These are phyloP conservation scores for Neofusicoccum parvum DNA, from an alignment of 2,329 filamentous ascomycete species.

Conservation along the genomic window DNA sequence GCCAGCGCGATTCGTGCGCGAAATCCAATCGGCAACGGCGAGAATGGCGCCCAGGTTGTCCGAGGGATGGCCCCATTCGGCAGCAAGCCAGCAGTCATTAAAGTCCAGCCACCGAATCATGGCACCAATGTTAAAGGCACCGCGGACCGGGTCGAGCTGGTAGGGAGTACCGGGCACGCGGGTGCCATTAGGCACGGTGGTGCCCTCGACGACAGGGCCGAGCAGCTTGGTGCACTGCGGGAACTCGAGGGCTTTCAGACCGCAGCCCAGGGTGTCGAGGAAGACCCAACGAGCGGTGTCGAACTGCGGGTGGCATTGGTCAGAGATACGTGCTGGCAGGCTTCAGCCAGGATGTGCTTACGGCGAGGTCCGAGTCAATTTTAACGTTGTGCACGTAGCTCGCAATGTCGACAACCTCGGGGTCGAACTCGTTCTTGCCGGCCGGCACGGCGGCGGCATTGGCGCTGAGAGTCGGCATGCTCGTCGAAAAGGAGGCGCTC, in stretches of 20 bases:
- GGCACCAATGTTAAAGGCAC: conserved; percentile 97
- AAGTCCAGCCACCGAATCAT: conserved; percentile 99
- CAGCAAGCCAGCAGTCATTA: conserved; percentile 99
- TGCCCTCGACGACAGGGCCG: conserved; percentile 87
- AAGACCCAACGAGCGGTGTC: conserved; percentile 97
- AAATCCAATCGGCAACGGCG: conserved; percentile 95
- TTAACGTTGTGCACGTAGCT: conserved; percentile 91
- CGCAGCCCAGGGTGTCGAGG: conserved; percentile 94
- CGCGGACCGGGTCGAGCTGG: conserved; percentile 92
- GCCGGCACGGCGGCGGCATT: conserved; percentile 25
- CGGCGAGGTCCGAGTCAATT: conserved; percentile 88
- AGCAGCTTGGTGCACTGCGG: conserved; percentile 95
- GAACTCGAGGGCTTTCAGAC: conserved; percentile 92
- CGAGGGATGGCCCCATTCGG: conserved; percentile 98
- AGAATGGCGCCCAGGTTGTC: conserved; percentile 98
- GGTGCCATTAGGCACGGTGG: conserved; percentile 86
- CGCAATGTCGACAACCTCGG: conserved; percentile 93
- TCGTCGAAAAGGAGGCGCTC: conserved; percentile 16
- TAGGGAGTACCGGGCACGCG: conserved; percentile 90
- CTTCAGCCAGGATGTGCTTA: conserved; percentile 53
- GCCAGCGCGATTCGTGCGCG: conserved; percentile 86
- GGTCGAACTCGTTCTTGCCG: conserved; percentile 67
- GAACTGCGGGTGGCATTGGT: conserved; percentile 58
- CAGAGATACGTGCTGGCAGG: neutral
- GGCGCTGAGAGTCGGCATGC: conserved; percentile 19